Evolutionary conservation across 2,329 filamentous ascomycete species (phyloP).

Genomic region (Corniculantispora saksenae): DNA sequence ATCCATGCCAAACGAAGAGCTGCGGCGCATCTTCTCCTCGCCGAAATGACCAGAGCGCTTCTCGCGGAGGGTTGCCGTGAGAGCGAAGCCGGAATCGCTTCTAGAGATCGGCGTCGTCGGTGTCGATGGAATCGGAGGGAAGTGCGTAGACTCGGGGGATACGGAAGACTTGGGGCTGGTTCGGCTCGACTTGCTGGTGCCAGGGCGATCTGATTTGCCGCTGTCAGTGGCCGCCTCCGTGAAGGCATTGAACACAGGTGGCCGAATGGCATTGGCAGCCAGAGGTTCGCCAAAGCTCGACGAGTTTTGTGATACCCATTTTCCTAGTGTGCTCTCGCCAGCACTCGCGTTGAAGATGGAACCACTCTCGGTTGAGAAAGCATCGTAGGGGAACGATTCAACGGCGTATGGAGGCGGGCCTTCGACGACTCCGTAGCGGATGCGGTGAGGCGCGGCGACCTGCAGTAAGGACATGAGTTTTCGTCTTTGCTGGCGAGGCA

Average conservation of each 20-base stretch:
- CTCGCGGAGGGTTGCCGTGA: slow-evolving; percentile 83
- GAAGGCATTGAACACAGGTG: slow-evolving; percentile 89
- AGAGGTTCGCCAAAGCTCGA: slow-evolving; percentile 74
- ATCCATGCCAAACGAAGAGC: slow-evolving; percentile 88
- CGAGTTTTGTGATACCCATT: slow-evolving; percentile 87
- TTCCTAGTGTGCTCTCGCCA: slow-evolving; percentile 71
- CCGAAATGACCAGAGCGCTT: slow-evolving; percentile 90
- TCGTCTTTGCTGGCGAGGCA: slow-evolving; percentile 85
- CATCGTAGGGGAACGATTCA: slow-evolving; percentile 87
- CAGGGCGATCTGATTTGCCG: slow-evolving; percentile 71
- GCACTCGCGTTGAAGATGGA: slow-evolving; percentile 75
- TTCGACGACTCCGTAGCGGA: slow-evolving; percentile 80
- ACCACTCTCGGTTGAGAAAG: slow-evolving; percentile 84
- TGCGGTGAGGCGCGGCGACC: slow-evolving; percentile 84
- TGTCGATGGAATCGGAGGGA: slow-evolving; percentile 73
- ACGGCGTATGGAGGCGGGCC: slow-evolving; percentile 91
- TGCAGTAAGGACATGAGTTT: slow-evolving; percentile 89
- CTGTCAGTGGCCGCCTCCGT: slow-evolving; percentile 71
- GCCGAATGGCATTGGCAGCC: slow-evolving; percentile 49
- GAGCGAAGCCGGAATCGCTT: slow-evolving; percentile 86
- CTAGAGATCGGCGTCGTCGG: slow-evolving; percentile 79
- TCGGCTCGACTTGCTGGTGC: slow-evolving; percentile 67
- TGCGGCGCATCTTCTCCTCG: slow-evolving; percentile 78
- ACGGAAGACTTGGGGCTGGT: slow-evolving; percentile 64
- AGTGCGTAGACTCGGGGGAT: slow-evolving; percentile 77